Percentiles rank a stretch among this genome's conserved stretches.
These are phyloP conservation scores for Geum urbanum DNA, from an alignment of 306 rosid species.

Conservation along the genomic window DNA sequence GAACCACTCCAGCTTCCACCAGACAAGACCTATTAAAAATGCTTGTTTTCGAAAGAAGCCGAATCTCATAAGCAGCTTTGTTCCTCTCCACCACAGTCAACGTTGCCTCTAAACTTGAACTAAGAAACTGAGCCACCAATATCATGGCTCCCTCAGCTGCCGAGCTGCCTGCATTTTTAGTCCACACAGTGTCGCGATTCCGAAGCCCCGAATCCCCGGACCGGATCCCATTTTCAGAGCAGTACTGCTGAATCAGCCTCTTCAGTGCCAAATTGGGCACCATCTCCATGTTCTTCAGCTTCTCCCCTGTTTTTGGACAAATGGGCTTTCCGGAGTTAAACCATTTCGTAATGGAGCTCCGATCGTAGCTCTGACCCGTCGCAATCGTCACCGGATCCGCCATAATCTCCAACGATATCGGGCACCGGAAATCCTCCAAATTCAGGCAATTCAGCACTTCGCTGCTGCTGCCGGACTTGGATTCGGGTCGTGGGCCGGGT, in stretches of 20 bases:
- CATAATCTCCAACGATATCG: conserved; percentile 79
- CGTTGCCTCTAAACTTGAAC: conserved; percentile 30
- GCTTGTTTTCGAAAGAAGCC: conserved; percentile 69
- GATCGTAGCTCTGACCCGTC: conserved; percentile 87
- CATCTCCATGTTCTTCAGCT: conserved; percentile 42
- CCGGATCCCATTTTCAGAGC: conserved; percentile 42
- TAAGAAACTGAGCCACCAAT: conserved; percentile 40
- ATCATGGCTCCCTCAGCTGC: conserved; percentile 54
- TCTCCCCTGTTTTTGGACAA: conserved; percentile 80
- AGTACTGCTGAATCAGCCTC: conserved; percentile 51
- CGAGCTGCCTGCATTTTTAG: conserved; percentile 29
- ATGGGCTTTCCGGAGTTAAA: conserved; percentile 48
- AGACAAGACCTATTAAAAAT: conserved; percentile 65
- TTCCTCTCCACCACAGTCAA: conserved; percentile 30
- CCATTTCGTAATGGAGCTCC: conserved; percentile 80
- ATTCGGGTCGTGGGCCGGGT: conserved; percentile 28
- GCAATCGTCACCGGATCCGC: conserved; percentile 69
- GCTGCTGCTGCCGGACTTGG: conserved; percentile 7
- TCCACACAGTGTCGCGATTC: conserved; percentile 36
- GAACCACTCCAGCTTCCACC: conserved; percentile 57
- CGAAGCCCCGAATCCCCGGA: conserved; percentile 28
- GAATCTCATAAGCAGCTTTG: conserved; percentile 53
- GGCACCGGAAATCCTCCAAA: conserved; percentile 75
- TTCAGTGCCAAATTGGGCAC: conserved; percentile 58
- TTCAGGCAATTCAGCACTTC: conserved; percentile 31